Conservation (phyloP, 2,329 filamentous ascomycete genomes). For the Intubia oerlemansii region DNA sequence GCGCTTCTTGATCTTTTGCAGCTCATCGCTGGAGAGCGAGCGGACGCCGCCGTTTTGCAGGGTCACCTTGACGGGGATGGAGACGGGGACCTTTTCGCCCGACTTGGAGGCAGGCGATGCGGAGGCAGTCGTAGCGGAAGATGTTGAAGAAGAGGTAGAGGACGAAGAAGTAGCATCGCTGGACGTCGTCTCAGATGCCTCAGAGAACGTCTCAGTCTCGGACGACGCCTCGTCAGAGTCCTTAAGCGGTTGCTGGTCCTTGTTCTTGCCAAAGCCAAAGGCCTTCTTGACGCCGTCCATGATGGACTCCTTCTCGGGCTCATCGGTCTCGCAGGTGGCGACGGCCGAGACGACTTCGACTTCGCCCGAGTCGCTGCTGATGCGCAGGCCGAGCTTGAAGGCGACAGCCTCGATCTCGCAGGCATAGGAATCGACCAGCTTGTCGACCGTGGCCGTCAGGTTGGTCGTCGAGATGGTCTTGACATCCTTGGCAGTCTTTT, state of each 20-base stretch:
- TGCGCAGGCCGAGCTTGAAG: conserved; percentile 56
- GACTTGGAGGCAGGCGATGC: conserved; percentile 4
- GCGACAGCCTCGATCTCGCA: conserved; percentile 59
- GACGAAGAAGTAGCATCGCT: conserved; percentile 16
- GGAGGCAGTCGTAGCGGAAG: conserved; percentile 10
- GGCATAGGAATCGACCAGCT: conserved; percentile 57
- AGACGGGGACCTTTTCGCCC: conserved; percentile 35
- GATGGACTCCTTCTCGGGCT: conserved; percentile 51
- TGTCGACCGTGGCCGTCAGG: conserved; percentile 60
- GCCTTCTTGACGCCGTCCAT: conserved; percentile 92
- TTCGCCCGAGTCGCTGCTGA: conserved; percentile 54
- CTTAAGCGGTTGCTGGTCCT: conserved; percentile 55
- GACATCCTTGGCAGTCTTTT: conserved; percentile 35
- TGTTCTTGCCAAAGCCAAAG: conserved; percentile 69
- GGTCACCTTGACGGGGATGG: conserved; percentile 27
- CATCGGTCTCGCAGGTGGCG: conserved; percentile 69
- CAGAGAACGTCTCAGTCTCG: too few relatives aligned
- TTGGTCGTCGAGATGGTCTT: conserved; percentile 58
- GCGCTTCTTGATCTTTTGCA: conserved; percentile 39
- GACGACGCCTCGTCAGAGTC: conserved; percentile 27
- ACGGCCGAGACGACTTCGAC: conserved; percentile 57
- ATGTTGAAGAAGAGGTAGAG: conserved; percentile 12
- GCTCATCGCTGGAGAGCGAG: conserved; percentile 24
- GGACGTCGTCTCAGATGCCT: too few relatives aligned
- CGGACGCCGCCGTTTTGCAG: conserved; percentile 28